Base-by-base conservation (phyloP, 371 early-diverging fungal genomes). In the Mortierella sp. region DNA sequence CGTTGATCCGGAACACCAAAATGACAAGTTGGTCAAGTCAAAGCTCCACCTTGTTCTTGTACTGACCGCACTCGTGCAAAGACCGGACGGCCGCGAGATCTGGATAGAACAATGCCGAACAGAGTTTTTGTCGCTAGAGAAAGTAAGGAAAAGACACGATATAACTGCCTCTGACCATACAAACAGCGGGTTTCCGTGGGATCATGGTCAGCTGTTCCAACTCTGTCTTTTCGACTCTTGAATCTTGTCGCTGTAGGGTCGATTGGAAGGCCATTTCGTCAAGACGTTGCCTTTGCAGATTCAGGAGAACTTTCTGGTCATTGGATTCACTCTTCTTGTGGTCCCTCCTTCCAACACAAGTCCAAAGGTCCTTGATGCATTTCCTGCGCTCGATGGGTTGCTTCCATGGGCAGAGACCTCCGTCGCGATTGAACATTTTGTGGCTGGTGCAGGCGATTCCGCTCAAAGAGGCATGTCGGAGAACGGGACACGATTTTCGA, bases 331-430 rank as follows among this genome's bases (percentile, higher is more conserved):
- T 0, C 82, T 86, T n/a, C 59, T 86, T 34, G 79, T 67, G 1
- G 77, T 82, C 3, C 86, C 86, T 57, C 74, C 86, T 11, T 54
- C 82, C 0, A 76, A 43, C 28, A 55, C 71, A 24, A 76, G 61
- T 24, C 44, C 79, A 34, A 86, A 79, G 44, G 26, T 79, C 6
- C 67, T 77, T 8, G 73, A 79, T 4, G 61, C 71, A 37, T 86
- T 79, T 28, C 86, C 86, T 0, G 26, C 75, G 4, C 76, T 86
- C 21, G 86, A 86, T 37, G 86, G 86, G 14, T 51, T 82, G 34
- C 26, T 86, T 6, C 86, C 86, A 0, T 86, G 86, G 86, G 86
- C 86, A 9, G 86, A 86, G 19, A 74, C 82, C 43, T 79, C 86
- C 3, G 82, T 86, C 11, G 86, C 86, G 21, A 69, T 79, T 26